Percentiles rank a stretch among this genome's conserved stretches.
These are phyloP conservation scores for Kodamaea fungicola DNA, from an alignment of 1,139 yeast genomes.

Conservation along the genomic window DNA sequence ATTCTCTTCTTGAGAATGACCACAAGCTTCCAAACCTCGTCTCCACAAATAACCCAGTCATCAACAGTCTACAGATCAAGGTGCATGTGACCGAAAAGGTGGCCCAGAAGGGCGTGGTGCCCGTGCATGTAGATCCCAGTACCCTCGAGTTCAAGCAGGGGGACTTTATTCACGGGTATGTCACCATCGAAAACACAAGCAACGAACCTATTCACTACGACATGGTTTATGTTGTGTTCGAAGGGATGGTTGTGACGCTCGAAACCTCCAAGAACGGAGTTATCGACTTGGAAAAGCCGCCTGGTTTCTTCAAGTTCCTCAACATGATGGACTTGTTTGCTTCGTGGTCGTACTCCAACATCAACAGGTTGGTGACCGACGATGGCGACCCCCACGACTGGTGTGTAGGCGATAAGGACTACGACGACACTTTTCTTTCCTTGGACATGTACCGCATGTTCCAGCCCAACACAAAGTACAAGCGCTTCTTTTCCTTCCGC, in stretches of 20 bases:
- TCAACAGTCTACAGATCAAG: constrained; percentile 28
- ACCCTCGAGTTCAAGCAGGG: constrained; percentile 29
- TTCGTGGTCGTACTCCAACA: constrained; percentile 46
- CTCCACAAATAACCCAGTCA: constrained; percentile 21
- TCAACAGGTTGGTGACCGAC: constrained; percentile 42
- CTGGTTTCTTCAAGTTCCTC: constrained; percentile 31
- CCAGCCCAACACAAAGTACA: constrained; percentile 31
- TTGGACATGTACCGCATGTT: constrained; percentile 31
- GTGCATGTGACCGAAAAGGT: constrained; percentile 39
- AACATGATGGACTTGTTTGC: constrained; percentile 48
- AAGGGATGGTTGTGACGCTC: constrained; percentile 26
- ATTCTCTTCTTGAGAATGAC: constrained; percentile 42
- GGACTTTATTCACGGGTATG: constrained; percentile 34
- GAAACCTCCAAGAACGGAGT: constrained; percentile 26
- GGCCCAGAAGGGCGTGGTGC: constrained; percentile 39
- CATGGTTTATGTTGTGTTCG: constrained; percentile 35
- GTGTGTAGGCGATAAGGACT: constrained; percentile 47
- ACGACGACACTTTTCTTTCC: constrained; percentile 31
- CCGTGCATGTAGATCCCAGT: constrained; percentile 23
- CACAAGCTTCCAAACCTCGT: constrained; percentile 38
- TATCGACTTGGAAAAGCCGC: constrained; percentile 26
- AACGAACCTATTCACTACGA: constrained; percentile 27
- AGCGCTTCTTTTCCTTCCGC: constrained; percentile 41
- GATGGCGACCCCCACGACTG: constrained; percentile 49
- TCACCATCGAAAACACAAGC: constrained; percentile 24